Evolutionary conservation across 1,284 basidiomycete genomes (phyloP).

Genomic region (Prillingera fragicola): DNA sequence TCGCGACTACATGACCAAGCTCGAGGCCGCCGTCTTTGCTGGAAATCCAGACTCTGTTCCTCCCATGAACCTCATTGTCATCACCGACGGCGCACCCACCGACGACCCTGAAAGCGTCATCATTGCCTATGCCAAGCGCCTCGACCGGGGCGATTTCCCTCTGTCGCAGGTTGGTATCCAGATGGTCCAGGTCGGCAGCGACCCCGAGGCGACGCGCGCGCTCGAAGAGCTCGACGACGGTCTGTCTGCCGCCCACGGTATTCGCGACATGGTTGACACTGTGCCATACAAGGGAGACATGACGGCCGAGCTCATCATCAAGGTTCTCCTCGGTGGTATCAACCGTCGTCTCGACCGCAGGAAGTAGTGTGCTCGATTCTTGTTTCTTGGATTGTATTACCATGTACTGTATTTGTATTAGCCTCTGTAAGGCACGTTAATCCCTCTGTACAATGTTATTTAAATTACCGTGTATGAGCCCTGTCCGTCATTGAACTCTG

Average conservation of each 20-base stretch:
- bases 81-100: constrained; percentile 38
- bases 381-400: too few species aligned
- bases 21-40: constrained; percentile 23
- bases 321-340: constrained; percentile 42
- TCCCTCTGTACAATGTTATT: too few species aligned
- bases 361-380: too few species aligned
- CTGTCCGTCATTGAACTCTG: too few species aligned
- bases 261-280: constrained; percentile 45
- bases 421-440: too few species aligned
- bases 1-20: constrained; percentile 39
- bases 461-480: too few species aligned
- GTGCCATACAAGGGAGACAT: constrained; percentile 37
- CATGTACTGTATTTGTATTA: too few species aligned
- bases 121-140: constrained; percentile 29
- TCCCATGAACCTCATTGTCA: constrained; percentile 43
- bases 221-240: constrained; percentile 46
- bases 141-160: constrained; percentile 46
- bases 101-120: constrained; percentile 41
- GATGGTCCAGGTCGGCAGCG: constrained; percentile 47
- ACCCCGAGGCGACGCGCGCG: constrained; percentile 28
- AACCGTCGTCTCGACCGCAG: constrained; percentile 33
- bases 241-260: constrained; percentile 27
- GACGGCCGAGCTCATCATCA: constrained; percentile 33
- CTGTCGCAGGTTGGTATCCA: constrained; percentile 48
- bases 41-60: constrained; percentile 20